Percentiles rank a stretch among this genome's conserved stretches.
These are phyloP conservation scores for Talaromyces stipitatus DNA, from an alignment of 495 filamentous ascomycete species.

Conservation along the genomic window DNA sequence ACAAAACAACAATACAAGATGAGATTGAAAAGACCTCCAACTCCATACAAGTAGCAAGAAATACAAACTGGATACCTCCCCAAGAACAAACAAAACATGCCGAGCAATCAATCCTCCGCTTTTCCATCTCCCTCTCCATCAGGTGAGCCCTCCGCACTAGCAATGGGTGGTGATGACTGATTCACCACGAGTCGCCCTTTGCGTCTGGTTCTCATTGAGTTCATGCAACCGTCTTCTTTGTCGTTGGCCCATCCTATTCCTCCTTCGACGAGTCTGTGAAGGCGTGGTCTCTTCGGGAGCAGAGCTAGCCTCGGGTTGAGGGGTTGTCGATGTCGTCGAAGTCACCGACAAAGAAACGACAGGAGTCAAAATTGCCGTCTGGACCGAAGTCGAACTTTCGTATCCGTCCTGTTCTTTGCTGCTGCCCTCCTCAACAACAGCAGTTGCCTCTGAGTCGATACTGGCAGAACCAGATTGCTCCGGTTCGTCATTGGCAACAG, in stretches of 20 bases:
- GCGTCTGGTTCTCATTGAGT: too few relatives aligned
- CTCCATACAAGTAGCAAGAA: too few relatives aligned
- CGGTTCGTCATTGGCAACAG: not conserved
- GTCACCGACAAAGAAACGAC: too few relatives aligned
- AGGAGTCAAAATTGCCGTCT: not conserved
- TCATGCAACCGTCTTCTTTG: not conserved
- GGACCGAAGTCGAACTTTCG: not conserved
- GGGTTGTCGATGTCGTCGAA: not conserved
- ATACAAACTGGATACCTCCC: too few relatives aligned
- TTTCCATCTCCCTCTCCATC: too few relatives aligned
- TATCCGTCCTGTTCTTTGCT: not conserved
- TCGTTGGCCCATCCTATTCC: not conserved
- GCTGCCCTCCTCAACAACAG: not conserved
- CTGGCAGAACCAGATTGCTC: too few relatives aligned
- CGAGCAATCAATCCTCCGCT: too few relatives aligned
- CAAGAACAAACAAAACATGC: too few relatives aligned
- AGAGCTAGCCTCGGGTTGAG: not conserved
- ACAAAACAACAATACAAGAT: too few relatives aligned
- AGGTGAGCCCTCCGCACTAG: too few relatives aligned
- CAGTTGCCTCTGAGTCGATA: not conserved
- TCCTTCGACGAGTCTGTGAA: not conserved
- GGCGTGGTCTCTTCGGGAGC: not conserved
- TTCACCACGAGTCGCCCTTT: too few relatives aligned
- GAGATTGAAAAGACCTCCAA: too few relatives aligned
- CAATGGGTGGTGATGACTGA: not conserved